Evolutionary conservation across 805 yeast species (phyloP).

Genomic region (Cyberlindnera xishuangbannaensis): DNA sequence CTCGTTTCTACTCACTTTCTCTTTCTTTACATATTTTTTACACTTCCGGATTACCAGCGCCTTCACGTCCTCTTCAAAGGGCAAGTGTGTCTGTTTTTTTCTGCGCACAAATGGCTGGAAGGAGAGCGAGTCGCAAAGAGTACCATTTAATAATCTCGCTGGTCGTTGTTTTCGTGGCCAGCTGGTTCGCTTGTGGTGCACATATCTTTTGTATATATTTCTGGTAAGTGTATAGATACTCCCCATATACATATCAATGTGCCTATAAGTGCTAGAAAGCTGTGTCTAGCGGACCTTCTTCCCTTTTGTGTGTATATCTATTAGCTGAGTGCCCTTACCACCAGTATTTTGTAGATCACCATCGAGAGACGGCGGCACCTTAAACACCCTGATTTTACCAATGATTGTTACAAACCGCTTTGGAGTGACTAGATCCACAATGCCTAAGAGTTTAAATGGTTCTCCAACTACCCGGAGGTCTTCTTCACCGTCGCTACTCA

Average conservation of each 20-base stretch:
- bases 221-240: neutral
- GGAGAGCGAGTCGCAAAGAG: slow-evolving; percentile 23
- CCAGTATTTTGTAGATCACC: neutral
- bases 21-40: slow-evolving; percentile 21
- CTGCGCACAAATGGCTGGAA: slow-evolving; percentile 29
- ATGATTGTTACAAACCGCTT: too few relatives aligned
- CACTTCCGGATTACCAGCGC: slow-evolving; percentile 29
- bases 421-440: too few relatives aligned
- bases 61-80: slow-evolving; percentile 15
- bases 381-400: too few relatives aligned
- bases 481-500: slow-evolving; percentile 4
- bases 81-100: slow-evolving; percentile 13
- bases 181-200: slow-evolving; percentile 28
- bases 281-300: too few relatives aligned
- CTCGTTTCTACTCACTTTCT: slow-evolving; percentile 2
- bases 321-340: neutral
- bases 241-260: neutral
- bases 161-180: slow-evolving; percentile 13
- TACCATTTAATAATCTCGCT: slow-evolving; percentile 25
- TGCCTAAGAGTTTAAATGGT: too few relatives aligned
- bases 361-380: too few relatives aligned
- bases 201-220: slow-evolving; percentile 7
- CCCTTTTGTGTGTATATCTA: too few relatives aligned
- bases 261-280: too few relatives aligned
- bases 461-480: slow-evolving; percentile 1